Percentiles rank a stretch among this genome's conserved stretches.
phyloP scores from a whole-genome alignment of 2,329 filamentous ascomycete genomes.

The Basipetospora chlamydospora region DNA sequence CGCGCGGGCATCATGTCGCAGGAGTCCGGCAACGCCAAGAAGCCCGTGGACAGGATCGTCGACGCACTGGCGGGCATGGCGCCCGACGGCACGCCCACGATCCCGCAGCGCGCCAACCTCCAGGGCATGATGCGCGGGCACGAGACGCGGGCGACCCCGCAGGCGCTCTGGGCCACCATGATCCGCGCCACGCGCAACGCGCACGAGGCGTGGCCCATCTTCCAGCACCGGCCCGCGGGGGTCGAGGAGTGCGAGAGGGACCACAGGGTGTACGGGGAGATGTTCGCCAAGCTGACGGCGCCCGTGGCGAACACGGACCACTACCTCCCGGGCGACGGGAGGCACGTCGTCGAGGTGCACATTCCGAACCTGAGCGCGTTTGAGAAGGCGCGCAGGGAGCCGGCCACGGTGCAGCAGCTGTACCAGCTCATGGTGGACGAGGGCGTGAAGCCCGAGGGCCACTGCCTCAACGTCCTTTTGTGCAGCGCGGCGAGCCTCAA shows the following conservation, averaged over 20 bases:
- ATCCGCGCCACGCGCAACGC: conserved; percentile 45
- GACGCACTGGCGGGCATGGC: conserved; percentile 38
- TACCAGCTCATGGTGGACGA: conserved; percentile 41
- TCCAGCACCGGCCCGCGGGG: conserved; percentile 23
- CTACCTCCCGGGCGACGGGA: conserved; percentile 11
- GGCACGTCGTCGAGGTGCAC: conserved; percentile 9
- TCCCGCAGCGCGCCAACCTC: conserved; percentile 29
- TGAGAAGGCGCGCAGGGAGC: conserved; percentile 45
- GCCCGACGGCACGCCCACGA: conserved; percentile 36
- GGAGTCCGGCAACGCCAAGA: conserved; percentile 38
- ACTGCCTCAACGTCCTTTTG: conserved; percentile 41
- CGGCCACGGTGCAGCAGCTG: conserved; percentile 43
- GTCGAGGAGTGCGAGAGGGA: conserved; percentile 21
- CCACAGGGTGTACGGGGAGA: conserved; percentile 36
- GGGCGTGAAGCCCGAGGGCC: conserved; percentile 30
- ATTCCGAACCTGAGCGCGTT: conserved; percentile 44
- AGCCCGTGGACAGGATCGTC: conserved; percentile 31
- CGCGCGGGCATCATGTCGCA: conserved; percentile 38
- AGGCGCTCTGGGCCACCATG: conserved; percentile 35
- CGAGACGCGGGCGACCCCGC: conserved; percentile 2
- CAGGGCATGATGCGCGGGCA: conserved; percentile 6
- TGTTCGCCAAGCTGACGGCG: conserved; percentile 43
- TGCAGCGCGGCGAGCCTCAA: conserved; percentile 31
- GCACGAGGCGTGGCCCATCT: conserved; percentile 44
- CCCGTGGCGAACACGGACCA: conserved; percentile 12